Evolutionary conservation across 176 grass and related monocot species (phyloP).

Genomic region (sorghum (Sorghum bicolor)): Sorghum_bicolor_NCBIv3 NC_012877.2:57727001-57727500

Average conservation of each 20-base stretch:
- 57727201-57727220: background rate
- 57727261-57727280: background rate
- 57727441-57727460: background rate
- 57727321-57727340: too few relatives aligned
- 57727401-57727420: background rate
- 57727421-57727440: background rate
- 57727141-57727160: background rate
- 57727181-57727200: conserved; percentile 23
- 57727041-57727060: conserved; percentile 32
- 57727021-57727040: conserved; percentile 29
- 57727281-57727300: background rate
- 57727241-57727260: background rate
- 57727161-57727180: background rate
- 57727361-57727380: background rate
- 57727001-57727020: conserved; percentile 41
- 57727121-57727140: conserved; percentile 30
- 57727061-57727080: conserved; percentile 41
- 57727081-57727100: background rate
- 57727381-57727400: background rate
- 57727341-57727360: background rate
- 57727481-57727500: background rate
- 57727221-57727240: background rate
- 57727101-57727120: conserved; percentile 9
- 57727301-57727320: background rate
- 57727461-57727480: background rate